Conservation (phyloP, 805 yeast genomes). For the Cyberlindnera bimundalis region DNA sequence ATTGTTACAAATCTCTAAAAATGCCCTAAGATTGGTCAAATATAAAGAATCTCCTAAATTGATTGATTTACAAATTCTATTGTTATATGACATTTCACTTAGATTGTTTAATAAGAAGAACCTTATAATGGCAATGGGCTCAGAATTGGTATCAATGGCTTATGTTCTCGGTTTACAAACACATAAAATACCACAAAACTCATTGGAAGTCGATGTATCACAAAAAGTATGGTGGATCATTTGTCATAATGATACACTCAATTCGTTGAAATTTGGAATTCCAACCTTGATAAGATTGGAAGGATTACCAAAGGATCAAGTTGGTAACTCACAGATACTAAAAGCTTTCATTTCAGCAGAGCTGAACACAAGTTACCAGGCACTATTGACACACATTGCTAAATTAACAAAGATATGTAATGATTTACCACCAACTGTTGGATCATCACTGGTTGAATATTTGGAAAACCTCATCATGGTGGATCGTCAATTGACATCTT, state of each 20-base stretch:
- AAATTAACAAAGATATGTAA: conserved; percentile 22
- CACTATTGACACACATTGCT: conserved; percentile 21
- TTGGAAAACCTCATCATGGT: conserved; percentile 20
- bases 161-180: conserved; percentile 22
- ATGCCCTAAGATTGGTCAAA: conserved; percentile 14
- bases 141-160: conserved; percentile 24
- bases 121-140: conserved; percentile 18
- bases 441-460: conserved; percentile 14
- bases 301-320: conserved; percentile 6
- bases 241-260: conserved; percentile 21
- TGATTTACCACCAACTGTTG: conserved; percentile 16
- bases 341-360: conserved; percentile 27
- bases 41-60: conserved; percentile 20
- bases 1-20: conserved; percentile 19
- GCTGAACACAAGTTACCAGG: conserved; percentile 14
- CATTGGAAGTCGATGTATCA: conserved; percentile 18
- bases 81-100: conserved; percentile 17
- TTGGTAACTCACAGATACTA: conserved; percentile 18
- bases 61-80: conserved; percentile 20
- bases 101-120: conserved; percentile 17
- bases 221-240: conserved; percentile 25
- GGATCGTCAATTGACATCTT: conserved; percentile 20
- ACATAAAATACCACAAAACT: conserved; percentile 19
- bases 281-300: conserved; percentile 22
- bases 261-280: conserved; percentile 15